Base-by-base conservation (phyloP, 495 filamentous ascomycete genomes). In the Echria macrotheca region DNA sequence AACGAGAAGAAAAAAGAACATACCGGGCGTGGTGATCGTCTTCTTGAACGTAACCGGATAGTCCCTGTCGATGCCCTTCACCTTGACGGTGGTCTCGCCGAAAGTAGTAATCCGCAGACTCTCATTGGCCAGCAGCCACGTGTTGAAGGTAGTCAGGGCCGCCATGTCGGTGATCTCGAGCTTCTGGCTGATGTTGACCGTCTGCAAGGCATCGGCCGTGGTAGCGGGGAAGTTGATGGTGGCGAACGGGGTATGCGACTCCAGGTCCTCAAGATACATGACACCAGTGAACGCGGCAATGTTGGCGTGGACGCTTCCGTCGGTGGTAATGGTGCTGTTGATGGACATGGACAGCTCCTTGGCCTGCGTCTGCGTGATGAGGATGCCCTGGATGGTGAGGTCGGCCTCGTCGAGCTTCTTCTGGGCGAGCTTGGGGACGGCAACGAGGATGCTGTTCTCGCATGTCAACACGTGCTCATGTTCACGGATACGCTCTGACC, bases 391-490 rank as follows among this genome's bases (percentile, higher is more conserved):
- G 56, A 91, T 66, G 19, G 71, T 69, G 36, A 90, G 71, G 12
- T 70, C 75, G 15, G 87, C 82, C 17, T 78, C 64, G 55, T 86
- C 77, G 50, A 90, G 72, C 59, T 81, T 80, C 37, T 68, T 29
- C 61, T 90, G 85, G 18, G 86, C 84, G 47, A 87, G 86, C 44
- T 78, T 75, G 41, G 86, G 86, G 33, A 87, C 82, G 4, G 65
- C 86, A 49, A 89, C 85, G 53, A 84, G 83, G 41, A 89, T 63
- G 32, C 87, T 91, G 61, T n/a, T 6, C 49, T 18, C 14, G 23
- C 24, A 15, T 11, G 18, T 21, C 12, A 19, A 22, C 8, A 32
- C 2, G 10, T 18, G 11, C 4, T n/a, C 26, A 14, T 8, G 18
- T 32, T 5, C 5, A 4, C 10, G 9, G 31, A 17, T 11, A 9